Evolutionary conservation across 192 early-diverging fungal species (phyloP).

Genomic region (Glomus cerebriforme): DNA sequence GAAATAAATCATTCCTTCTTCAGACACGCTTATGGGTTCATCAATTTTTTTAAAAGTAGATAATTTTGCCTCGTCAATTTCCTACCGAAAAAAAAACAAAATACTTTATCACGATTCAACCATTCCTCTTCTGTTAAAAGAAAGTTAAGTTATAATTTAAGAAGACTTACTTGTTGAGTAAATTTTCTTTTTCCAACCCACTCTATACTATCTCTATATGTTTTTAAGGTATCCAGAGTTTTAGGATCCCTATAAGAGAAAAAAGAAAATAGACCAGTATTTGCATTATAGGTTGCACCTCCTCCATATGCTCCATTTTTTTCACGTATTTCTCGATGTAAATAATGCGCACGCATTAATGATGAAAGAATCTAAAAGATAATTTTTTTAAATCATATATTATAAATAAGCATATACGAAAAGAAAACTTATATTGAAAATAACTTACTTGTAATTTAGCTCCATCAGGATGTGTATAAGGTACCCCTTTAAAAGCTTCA

Average conservation of each 20-base stretch:
- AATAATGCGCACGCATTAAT: constrained; percentile 79
- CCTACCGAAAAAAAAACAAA: constrained; percentile 43
- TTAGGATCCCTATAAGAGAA: constrained; percentile 94
- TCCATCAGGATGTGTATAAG: constrained; percentile 83
- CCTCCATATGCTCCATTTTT: constrained; percentile 97
- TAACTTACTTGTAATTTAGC: constrained; percentile 66
- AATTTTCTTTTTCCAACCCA: constrained; percentile 65
- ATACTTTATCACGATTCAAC: no score
- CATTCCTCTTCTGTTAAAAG: background rate
- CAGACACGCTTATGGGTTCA: constrained; percentile 76
- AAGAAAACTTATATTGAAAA: background rate
- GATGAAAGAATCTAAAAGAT: constrained; percentile 64
- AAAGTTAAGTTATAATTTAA: background rate
- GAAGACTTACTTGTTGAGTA: constrained; percentile 41
- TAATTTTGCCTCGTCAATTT: constrained; percentile 90
- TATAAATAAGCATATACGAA: background rate
- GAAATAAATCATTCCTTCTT: constrained; percentile 86
- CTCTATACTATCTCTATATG: constrained; percentile 62
- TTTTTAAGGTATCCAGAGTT: constrained; percentile 69
- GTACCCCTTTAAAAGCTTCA: constrained; percentile 72
- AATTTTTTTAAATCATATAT: background rate
- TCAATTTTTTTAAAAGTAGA: constrained; percentile 87
- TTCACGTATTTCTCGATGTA: constrained; percentile 97
- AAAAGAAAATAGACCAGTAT: constrained; percentile 82
- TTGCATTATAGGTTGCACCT: constrained; percentile 73